Evolutionary conservation across 495 filamentous ascomycete genomes (phyloP), one percentile per base, ranked within the genome.

Genomic region (Glonium stellatum): DNA sequence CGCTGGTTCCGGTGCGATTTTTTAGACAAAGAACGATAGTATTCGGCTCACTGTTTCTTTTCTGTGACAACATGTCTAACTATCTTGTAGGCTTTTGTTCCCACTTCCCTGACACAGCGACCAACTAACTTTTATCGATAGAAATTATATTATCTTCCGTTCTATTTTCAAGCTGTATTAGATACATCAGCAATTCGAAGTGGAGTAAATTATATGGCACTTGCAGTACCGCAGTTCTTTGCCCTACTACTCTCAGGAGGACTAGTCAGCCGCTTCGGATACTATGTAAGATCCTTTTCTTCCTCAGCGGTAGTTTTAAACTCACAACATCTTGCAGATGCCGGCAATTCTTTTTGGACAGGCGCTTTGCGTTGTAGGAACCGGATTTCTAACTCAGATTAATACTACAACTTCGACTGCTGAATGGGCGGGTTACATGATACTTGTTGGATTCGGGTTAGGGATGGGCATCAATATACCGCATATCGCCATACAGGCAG

Each of bases 151-250:
- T 72, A 69, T 46, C 36, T 72, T 0, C 69, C 69, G 0, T 60
- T 72, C 56, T 71, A 69, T 39, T 71, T 71, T 55, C 69, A 71
- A 56, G 67, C 62, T 13, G 62, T 63, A 1, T 54, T 59, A 15
- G 31, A 63, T 15, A 34, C 66, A 15, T 50, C 52, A 52, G 44
- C 55, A 31, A 57, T 21, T 3, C 1, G 11, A 11, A 41, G 27
- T 19, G 52, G 52, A 34, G 21, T 54, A 5, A 4, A 36, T 3
- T 11, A 4, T 3, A 4, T 54, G 10, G 19, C 52, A 1, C 27
- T 54, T 2, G 27, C 11, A 3, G 6, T 54, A n/a, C 12, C 52
- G 10, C 52, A 54, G 25, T 36, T 54, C 4, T 4, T 37, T 19
- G 4, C 21, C 19, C 4, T 35, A 10, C 8, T 54, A 36, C 15